Evolutionary conservation across 2,329 filamentous ascomycete genomes (phyloP).

Genomic region (Claviceps sp.): DNA sequence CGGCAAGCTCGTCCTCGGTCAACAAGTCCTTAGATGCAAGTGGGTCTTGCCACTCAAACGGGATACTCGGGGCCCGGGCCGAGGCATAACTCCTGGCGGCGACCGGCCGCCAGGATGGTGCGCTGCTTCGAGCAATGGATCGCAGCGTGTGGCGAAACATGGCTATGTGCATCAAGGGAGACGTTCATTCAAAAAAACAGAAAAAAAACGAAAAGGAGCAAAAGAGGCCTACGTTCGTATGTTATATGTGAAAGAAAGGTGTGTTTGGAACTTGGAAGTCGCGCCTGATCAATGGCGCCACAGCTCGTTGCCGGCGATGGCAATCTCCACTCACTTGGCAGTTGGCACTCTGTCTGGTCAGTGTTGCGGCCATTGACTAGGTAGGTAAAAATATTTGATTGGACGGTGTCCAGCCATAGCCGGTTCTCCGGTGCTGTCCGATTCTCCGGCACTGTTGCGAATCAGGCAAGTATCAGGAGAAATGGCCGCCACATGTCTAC

Average conservation of each 20-base stretch:
- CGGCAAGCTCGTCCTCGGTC: slow-evolving; percentile 82
- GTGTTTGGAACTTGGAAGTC: too few species aligned
- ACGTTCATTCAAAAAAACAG: too few species aligned
- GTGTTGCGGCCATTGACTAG: too few species aligned
- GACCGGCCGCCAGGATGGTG: slow-evolving; percentile 13
- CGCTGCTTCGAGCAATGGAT: slow-evolving; percentile 13
- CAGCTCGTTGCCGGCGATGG: too few species aligned
- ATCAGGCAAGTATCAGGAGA: slow-evolving; percentile 4
- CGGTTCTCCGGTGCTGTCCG: not conserved
- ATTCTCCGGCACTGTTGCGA: not conserved
- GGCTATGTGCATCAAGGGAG: not conserved
- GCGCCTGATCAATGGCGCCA: too few species aligned
- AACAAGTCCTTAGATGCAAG: slow-evolving; percentile 60
- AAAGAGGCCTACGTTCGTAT: not conserved
- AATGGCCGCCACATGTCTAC: not conserved
- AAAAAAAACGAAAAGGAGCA: not conserved
- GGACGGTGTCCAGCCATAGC: slow-evolving; percentile 2
- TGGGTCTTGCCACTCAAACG: slow-evolving; percentile 88
- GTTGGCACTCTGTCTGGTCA: not conserved
- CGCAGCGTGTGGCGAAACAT: slow-evolving; percentile 21
- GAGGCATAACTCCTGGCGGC: slow-evolving; percentile 23
- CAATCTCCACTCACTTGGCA: too few species aligned
- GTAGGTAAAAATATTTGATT: not conserved
- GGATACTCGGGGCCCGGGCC: slow-evolving; percentile 18
- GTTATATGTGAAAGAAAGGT: too few species aligned